These are phyloP conservation scores for Nicotiana tabacum DNA, from an alignment of 257 asterid species.

Conservation along the genomic window DNA sequence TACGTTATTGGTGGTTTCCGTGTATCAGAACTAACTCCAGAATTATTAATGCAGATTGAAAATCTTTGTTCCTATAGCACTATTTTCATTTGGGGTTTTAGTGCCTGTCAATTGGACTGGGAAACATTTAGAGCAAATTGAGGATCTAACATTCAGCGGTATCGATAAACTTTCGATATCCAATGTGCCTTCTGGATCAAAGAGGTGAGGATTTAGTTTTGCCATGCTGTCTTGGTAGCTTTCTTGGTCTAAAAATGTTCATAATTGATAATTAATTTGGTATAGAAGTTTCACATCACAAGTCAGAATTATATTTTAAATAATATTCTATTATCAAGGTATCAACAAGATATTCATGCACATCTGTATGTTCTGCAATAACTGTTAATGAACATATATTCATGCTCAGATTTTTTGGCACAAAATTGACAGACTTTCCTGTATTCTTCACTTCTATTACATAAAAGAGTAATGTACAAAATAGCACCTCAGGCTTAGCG, in stretches of 20 bases:
- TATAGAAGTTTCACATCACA: background rate
- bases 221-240: constrained; percentile 10
- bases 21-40: constrained; percentile 1
- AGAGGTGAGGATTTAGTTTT: constrained; percentile 41
- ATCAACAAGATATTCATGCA: background rate
- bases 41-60: constrained; percentile 56
- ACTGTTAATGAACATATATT: background rate
- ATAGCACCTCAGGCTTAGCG: constrained; percentile 8
- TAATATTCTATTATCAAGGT: background rate
- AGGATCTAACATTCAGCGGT: constrained; percentile 60
- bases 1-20: background rate
- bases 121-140: constrained; percentile 33
- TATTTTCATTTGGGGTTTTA: constrained; percentile 63
- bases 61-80: constrained; percentile 67
- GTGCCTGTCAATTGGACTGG: constrained; percentile 93
- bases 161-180: constrained; percentile 91
- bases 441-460: background rate
- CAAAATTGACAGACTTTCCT: background rate
- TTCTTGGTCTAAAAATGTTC: background rate
- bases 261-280: background rate
- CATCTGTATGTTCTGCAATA: background rate
- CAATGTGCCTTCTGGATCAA: constrained; percentile 71
- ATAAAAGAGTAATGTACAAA: background rate
- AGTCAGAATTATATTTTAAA: background rate
- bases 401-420: background rate